A percentile compares a stretch with the other conserved stretches of the same genome.
Conservation (phyloP, 768 basidiomycete species). For the Serendipita indica region DNA sequence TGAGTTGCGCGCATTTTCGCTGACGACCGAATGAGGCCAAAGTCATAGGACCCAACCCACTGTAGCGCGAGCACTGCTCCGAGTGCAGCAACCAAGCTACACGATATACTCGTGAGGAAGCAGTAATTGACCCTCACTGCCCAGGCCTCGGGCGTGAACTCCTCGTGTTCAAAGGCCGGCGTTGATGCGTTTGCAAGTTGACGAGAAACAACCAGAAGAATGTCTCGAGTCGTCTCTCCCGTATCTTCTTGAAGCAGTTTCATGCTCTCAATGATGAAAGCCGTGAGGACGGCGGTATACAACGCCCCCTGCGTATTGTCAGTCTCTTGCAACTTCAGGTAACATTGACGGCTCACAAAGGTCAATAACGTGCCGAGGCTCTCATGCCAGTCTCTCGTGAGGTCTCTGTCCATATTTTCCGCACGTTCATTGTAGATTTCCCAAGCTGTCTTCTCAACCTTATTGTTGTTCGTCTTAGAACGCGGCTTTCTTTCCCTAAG, state of each 20-base stretch:
- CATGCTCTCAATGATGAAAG: slow-evolving; percentile 8
- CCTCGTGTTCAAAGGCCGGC: neutral
- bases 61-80: neutral
- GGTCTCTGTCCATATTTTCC: neutral
- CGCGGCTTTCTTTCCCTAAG: too few relatives aligned
- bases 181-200: neutral
- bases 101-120: neutral
- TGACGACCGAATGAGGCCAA: neutral
- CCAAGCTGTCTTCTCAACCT: neutral
- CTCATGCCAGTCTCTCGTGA: neutral
- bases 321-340: neutral
- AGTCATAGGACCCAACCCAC: slow-evolving; percentile 3
- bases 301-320: neutral
- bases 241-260: slow-evolving; percentile 4
- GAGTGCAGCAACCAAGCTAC: neutral
- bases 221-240: neutral
- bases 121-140: neutral
- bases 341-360: neutral
- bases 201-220: neutral
- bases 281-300: neutral
- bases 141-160: neutral
- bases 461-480: too few relatives aligned
- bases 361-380: neutral
- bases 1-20: neutral
- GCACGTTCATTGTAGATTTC: neutral